Percentiles rank a stretch among this genome's conserved stretches.
Conservation (phyloP, 2,329 filamentous ascomycete genomes). For the Xylariales sp. region DNA sequence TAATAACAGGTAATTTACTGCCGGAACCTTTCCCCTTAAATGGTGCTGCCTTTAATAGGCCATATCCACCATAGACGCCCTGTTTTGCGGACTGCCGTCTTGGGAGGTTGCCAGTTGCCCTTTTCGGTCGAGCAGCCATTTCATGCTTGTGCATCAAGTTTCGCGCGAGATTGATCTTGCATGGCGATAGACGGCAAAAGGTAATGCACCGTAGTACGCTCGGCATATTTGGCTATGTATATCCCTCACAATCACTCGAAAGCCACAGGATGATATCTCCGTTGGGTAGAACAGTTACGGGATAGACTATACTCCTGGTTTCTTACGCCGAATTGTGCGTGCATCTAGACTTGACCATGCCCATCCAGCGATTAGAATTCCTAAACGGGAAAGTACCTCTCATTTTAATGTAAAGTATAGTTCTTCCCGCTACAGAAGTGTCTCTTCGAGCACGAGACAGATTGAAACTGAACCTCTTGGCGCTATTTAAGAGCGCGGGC, state of each 20-base stretch:
- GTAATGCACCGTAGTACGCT: not conserved
- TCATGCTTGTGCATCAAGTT: not conserved
- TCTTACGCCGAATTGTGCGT: not conserved
- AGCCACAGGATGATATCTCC: not conserved
- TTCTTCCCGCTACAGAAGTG: not conserved
- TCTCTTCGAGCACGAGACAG: not conserved
- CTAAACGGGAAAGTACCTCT: not conserved
- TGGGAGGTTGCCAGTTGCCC: not conserved
- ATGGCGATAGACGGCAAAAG: not conserved
- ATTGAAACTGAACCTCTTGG: not conserved
- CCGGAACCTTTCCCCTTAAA: too few relatives aligned
- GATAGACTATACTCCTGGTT: not conserved
- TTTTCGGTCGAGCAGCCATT: not conserved
- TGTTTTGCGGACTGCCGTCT: conserved; percentile 1
- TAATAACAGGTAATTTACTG: too few relatives aligned
- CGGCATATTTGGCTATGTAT: not conserved
- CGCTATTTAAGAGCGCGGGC: not conserved
- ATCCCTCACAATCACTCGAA: not conserved
- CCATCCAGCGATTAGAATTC: not conserved
- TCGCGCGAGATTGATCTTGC: not conserved
- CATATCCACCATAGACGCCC: too few relatives aligned
- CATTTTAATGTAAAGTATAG: not conserved
- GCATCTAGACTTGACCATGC: not conserved
- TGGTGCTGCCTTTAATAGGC: too few relatives aligned
- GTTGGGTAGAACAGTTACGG: not conserved